Conservation (phyloP, 2,329 filamentous ascomycete genomes). For the Paecilomyces dactylethromorphus region DNA sequence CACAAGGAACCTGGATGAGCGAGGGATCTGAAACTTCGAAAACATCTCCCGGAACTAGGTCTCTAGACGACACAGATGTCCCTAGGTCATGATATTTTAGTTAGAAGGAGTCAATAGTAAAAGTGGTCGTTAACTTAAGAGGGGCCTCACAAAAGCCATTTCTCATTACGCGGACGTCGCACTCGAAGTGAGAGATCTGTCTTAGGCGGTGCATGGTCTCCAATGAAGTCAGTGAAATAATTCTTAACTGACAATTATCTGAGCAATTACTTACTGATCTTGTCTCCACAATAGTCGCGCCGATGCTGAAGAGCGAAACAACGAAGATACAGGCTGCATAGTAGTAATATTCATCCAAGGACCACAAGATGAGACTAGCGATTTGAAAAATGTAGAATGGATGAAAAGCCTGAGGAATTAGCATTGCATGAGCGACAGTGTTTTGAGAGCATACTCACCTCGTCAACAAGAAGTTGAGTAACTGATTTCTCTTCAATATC, state of each 20-base stretch:
- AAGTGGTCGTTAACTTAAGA: neutral
- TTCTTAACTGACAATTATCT: conserved; percentile 2
- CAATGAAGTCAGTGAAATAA: conserved; percentile 8
- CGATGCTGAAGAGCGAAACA: conserved; percentile 89
- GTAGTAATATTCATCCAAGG: conserved; percentile 93
- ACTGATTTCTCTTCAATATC: conserved; percentile 88
- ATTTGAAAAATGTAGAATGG: conserved; percentile 98
- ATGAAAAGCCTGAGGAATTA: conserved; percentile 61
- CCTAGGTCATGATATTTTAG: conserved; percentile 38
- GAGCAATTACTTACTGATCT: conserved; percentile 54
- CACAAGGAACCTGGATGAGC: conserved; percentile 79
- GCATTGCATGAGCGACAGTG: neutral
- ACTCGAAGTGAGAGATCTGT: conserved; percentile 91
- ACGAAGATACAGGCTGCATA: conserved; percentile 92
- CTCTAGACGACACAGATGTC: conserved; percentile 77
- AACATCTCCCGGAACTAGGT: conserved; percentile 90
- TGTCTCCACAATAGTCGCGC: conserved; percentile 83
- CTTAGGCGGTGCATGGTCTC: conserved; percentile 82
- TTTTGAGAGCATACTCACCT: conserved; percentile 48
- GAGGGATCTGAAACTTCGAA: conserved; percentile 96
- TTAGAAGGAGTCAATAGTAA: conserved; percentile 1
- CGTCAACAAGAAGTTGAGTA: conserved; percentile 77
- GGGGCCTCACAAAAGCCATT: conserved; percentile 76
- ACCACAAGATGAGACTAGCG: conserved; percentile 90
- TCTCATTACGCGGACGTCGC: conserved; percentile 84